Evolutionary conservation across 2,329 filamentous ascomycete species (phyloP).

Genomic region (Ustulina deusta): DNA sequence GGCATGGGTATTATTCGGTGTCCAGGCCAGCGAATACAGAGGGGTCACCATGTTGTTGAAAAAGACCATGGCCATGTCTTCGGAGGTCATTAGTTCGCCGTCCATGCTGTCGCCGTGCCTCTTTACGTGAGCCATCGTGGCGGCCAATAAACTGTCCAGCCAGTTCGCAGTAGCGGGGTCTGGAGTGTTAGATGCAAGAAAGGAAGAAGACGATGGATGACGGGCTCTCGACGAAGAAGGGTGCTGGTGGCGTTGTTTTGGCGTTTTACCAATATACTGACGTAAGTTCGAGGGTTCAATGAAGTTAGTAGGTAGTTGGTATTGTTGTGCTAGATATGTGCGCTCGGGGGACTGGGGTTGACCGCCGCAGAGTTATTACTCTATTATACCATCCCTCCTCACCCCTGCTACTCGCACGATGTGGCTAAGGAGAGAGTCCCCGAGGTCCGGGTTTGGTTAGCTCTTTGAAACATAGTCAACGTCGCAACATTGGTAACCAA

Average conservation of each 20-base stretch:
- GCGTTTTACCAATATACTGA: neutral
- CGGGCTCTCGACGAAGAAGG: neutral
- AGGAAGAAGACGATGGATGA: neutral
- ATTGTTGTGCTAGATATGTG: neutral
- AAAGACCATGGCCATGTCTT: slow-evolving; percentile 50
- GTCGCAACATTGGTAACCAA: too few relatives aligned
- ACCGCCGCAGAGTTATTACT: neutral
- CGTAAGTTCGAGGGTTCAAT: neutral
- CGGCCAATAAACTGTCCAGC: neutral
- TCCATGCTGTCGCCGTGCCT: slow-evolving; percentile 31
- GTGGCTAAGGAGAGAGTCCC: neutral
- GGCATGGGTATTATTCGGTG: slow-evolving; percentile 73
- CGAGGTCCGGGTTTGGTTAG: neutral
- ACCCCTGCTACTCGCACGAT: neutral
- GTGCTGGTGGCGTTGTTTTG: slow-evolving; percentile 3
- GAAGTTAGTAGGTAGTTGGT: neutral
- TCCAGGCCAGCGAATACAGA: slow-evolving; percentile 77
- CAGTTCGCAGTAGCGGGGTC: neutral
- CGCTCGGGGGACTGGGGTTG: neutral
- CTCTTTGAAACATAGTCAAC: neutral
- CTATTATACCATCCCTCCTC: slow-evolving; percentile 1
- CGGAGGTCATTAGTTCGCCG: slow-evolving; percentile 41
- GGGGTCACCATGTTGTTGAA: slow-evolving; percentile 73
- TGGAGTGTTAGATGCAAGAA: neutral
- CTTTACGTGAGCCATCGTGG: slow-evolving; percentile 22